Evolutionary conservation across 176 grass and related monocot genomes (phyloP).

Genomic region (Musa itinerans): DNA sequence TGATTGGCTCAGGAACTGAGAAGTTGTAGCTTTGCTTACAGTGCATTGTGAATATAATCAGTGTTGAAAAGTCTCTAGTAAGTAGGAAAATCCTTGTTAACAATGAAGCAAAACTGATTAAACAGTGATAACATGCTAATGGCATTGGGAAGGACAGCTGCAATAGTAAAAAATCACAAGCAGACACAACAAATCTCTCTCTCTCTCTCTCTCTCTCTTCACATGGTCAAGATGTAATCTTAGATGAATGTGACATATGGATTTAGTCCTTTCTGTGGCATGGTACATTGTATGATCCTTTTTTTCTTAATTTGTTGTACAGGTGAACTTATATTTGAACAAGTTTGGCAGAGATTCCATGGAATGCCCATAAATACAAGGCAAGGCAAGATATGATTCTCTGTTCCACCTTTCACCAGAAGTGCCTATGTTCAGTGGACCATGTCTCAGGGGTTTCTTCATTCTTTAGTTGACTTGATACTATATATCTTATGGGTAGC

Average conservation of each 20-base stretch:
- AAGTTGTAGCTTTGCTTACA: too few relatives aligned
- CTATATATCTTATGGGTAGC: neutral
- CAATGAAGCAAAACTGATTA: too few relatives aligned
- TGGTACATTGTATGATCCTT: too few relatives aligned
- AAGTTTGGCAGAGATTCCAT: neutral
- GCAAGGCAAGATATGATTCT: neutral
- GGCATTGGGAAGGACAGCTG: too few relatives aligned
- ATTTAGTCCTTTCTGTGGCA: neutral
- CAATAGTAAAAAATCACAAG: neutral
- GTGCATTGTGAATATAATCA: too few relatives aligned
- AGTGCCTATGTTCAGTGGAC: neutral
- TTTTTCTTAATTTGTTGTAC: too few relatives aligned
- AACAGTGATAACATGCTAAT: too few relatives aligned
- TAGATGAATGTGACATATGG: neutral
- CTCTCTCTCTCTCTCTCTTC: too few relatives aligned
- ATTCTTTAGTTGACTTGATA: neutral
- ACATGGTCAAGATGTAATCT: neutral
- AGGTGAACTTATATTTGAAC: neutral
- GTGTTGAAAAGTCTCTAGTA: too few relatives aligned
- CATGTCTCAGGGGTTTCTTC: neutral
- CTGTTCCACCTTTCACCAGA: neutral
- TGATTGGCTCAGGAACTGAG: too few relatives aligned
- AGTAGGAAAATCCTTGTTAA: too few relatives aligned
- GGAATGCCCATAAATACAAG: neutral
- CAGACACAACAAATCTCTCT: neutral